Conservation (phyloP, 306 rosid species). For the Astragalus glycyphyllos region DNA sequence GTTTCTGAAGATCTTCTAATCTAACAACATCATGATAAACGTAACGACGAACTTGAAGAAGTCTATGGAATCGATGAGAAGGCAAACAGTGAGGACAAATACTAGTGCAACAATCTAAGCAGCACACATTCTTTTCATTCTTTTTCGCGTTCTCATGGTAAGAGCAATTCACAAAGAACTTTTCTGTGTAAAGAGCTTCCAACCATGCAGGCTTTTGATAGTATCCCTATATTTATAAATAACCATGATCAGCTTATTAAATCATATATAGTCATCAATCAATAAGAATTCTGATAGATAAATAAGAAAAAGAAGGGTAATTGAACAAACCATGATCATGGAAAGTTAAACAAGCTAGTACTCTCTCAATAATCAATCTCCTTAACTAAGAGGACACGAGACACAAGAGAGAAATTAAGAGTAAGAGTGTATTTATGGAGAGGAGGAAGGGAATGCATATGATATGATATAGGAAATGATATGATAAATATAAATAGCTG, state of each 20-base stretch:
- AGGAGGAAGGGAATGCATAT: conserved; percentile 55
- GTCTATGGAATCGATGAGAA: conserved; percentile 85
- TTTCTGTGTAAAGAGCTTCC: conserved; percentile 83
- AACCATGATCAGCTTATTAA: no score
- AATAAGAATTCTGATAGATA: conserved; percentile 23
- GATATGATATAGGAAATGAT: conserved; percentile 46
- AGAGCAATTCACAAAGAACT: conserved; percentile 82
- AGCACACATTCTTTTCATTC: conserved; percentile 93
- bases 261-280: no score
- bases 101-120: conserved; percentile 93
- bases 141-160: conserved; percentile 81
- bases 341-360: conserved; percentile 36
- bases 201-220: conserved; percentile 93
- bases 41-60: conserved; percentile 97
- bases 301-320: conserved; percentile 14
- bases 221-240: conserved; percentile 78
- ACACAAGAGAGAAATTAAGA: conserved; percentile 40
- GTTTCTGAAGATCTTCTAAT: conserved; percentile 95
- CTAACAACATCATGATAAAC: conserved; percentile 94
- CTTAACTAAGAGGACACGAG: background rate
- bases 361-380: conserved; percentile 8
- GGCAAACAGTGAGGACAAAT: conserved; percentile 96
- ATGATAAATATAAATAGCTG: background rate
- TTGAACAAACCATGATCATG: conserved; percentile 77
- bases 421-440: conserved; percentile 64